Base-by-base conservation (phyloP, 1,139 yeast species). In the Wickerhamiella infanticola region DNA sequence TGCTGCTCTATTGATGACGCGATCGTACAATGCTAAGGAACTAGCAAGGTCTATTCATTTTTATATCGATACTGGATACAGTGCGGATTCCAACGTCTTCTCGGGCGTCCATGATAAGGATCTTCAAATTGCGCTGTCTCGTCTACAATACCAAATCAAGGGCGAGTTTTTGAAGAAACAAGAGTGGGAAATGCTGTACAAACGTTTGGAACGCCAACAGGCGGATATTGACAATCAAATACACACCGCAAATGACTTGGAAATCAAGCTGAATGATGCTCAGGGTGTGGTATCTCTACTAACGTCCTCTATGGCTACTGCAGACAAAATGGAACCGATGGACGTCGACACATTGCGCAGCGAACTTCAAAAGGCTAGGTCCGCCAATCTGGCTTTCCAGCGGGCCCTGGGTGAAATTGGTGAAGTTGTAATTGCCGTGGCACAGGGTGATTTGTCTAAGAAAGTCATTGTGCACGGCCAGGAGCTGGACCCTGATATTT, bases 391-490 rank as follows among this genome's bases (percentile, higher is more conserved):
- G 50, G 88, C 88, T 1, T 82, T 81, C 63, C 81, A 79, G 58
- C 75, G 77, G 57, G 90, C 93, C 1, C 65, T 82, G 39, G 70
- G 77, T 48, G 94, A 83, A 57, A 80, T 83, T 35, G 90, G 90
- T 42, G 79, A 82, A 24, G 90, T 83, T 37, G 85, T 83, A 36
- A 77, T 81, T 40, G 80, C 86, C 6, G 93, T 83, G 24, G 88
- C 94, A 27, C 79, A 77, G 73, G 95, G 95, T 45, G 94, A 83
- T 58, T 68, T 83, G 54, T 74, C 84, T 33, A 82, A 81, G 56
- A 81, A 80, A 58, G 90, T 81, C 11, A 76, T 74, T 48, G 74
- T 81, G 43, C 86, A 80, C 58, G 70, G 77, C 24, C 81, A 75
- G 42, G 88, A 81, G 60, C 72, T 75, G 53, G 88, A 80, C 58